Evolutionary conservation across 1,139 yeast species (phyloP).

Genomic region (Suhomyces atakaporum): DNA sequence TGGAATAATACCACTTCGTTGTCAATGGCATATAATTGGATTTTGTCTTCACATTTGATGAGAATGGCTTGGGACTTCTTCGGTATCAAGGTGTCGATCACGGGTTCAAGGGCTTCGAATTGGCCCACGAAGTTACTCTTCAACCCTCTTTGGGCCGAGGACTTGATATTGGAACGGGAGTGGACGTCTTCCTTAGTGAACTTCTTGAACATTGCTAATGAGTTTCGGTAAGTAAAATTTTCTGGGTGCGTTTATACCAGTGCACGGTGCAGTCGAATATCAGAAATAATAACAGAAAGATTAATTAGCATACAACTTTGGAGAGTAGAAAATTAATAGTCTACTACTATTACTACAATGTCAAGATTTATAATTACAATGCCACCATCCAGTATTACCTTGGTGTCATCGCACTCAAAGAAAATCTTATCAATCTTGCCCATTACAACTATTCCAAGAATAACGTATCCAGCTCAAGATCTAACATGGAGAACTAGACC

Average conservation of each 20-base stretch:
- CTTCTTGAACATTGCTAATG: constrained; percentile 55
- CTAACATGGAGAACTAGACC: constrained; percentile 35
- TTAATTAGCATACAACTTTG: no score
- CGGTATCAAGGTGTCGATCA: constrained; percentile 81
- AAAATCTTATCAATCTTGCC: constrained; percentile 62
- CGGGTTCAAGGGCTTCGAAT: constrained; percentile 71
- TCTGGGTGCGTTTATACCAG: no score
- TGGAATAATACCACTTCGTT: constrained; percentile 77
- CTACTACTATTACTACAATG: constrained; percentile 33
- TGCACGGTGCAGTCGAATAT: background rate
- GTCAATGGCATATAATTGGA: constrained; percentile 75
- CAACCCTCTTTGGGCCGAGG: constrained; percentile 86
- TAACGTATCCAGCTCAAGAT: constrained; percentile 59
- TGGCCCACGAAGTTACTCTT: constrained; percentile 70
- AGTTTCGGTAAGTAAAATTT: background rate
- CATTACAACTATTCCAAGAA: constrained; percentile 34
- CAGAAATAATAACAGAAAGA: no score
- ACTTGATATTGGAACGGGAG: constrained; percentile 87
- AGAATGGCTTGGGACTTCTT: constrained; percentile 85
- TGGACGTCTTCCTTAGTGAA: constrained; percentile 86
- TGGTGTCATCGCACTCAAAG: constrained; percentile 80
- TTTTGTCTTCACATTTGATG: constrained; percentile 86
- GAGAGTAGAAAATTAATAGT: no score
- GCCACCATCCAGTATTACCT: constrained; percentile 56
- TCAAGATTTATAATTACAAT: constrained; percentile 73